phyloP scores from a whole-genome alignment of 805 yeast genomes.

The Yarrowia sp. region DNA sequence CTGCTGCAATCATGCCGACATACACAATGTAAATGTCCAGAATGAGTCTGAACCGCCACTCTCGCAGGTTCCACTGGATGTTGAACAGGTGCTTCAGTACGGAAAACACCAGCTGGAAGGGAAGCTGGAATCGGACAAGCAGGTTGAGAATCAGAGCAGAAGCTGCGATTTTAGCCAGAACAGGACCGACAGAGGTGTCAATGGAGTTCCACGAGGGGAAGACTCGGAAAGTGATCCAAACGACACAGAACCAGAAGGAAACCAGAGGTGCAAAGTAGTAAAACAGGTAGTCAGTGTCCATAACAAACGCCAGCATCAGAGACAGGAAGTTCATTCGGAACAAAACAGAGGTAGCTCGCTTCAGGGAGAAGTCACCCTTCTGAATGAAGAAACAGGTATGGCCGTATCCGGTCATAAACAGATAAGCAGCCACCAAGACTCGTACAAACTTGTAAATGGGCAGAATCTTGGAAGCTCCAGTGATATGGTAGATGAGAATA shows the following conservation, averaged over 20 bases:
- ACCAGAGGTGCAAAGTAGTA: conserved; percentile 35
- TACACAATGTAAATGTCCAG: conserved; percentile 33
- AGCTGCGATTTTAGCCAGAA: conserved; percentile 28
- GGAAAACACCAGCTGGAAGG: conserved; percentile 31
- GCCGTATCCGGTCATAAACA: conserved; percentile 35
- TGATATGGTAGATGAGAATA: conserved; percentile 34
- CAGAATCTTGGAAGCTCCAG: conserved; percentile 34
- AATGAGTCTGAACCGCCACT: conserved; percentile 34
- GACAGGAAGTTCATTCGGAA: conserved; percentile 33
- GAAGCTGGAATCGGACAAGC: conserved; percentile 30
- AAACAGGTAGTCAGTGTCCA: conserved; percentile 34
- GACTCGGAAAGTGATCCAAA: conserved; percentile 32
- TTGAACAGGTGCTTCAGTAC: conserved; percentile 30
- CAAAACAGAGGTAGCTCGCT: conserved; percentile 33
- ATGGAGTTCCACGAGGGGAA: conserved; percentile 29
- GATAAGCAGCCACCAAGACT: conserved; percentile 34
- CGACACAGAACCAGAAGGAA: conserved; percentile 33
- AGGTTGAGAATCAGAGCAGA: conserved; percentile 27
- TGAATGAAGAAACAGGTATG: conserved; percentile 33
- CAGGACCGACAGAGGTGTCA: conserved; percentile 27
- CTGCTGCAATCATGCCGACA: conserved; percentile 34
- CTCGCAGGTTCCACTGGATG: conserved; percentile 34
- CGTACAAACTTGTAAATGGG: conserved; percentile 34
- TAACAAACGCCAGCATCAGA: conserved; percentile 32
- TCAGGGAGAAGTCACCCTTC: conserved; percentile 33